These are phyloP conservation scores for Salix purpurea DNA, from an alignment of 345 rosid species.

Conservation along the genomic window DNA sequence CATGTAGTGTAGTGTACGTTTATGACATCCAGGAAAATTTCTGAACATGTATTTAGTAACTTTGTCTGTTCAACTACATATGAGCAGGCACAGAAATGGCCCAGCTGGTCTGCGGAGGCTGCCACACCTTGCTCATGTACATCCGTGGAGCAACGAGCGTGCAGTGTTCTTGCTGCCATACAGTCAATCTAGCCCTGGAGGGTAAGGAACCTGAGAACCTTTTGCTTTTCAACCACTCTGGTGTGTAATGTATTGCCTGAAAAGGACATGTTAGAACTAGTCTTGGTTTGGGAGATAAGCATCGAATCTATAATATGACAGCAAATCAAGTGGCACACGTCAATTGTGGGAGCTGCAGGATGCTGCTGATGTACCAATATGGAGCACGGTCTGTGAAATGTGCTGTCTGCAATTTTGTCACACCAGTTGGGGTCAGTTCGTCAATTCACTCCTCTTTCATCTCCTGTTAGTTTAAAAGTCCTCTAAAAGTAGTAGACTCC, in stretches of 20 bases:
- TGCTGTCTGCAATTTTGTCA: constrained; percentile 85
- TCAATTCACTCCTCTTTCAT: background rate
- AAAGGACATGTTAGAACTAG: background rate
- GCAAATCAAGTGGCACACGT: constrained; percentile 97
- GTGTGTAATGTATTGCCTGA: background rate
- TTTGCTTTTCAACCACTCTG: background rate
- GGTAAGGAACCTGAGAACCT: constrained; percentile 29
- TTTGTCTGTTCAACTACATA: background rate
- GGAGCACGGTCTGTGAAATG: constrained; percentile 95
- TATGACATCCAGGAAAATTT: background rate
- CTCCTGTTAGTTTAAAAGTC: background rate
- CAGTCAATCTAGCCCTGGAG: constrained; percentile 86
- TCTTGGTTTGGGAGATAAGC: background rate
- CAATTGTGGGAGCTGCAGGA: constrained; percentile 88
- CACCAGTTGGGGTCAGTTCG: constrained; percentile 74
- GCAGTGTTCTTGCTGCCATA: constrained; percentile 96
- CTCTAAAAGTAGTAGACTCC: background rate
- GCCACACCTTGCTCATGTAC: constrained; percentile 94
- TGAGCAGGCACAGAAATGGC: constrained; percentile 93
- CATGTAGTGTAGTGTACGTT: background rate
- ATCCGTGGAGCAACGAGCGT: constrained; percentile 98
- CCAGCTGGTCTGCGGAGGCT: constrained; percentile 95
- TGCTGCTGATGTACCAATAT: constrained; percentile 92
- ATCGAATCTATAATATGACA: constrained; percentile 25
- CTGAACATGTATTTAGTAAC: background rate